Percentiles rank a stretch among this genome's conserved stretches.
Evolutionary conservation across 805 yeast genomes (phyloP).

Genomic region (Pichia scutulata): DNA sequence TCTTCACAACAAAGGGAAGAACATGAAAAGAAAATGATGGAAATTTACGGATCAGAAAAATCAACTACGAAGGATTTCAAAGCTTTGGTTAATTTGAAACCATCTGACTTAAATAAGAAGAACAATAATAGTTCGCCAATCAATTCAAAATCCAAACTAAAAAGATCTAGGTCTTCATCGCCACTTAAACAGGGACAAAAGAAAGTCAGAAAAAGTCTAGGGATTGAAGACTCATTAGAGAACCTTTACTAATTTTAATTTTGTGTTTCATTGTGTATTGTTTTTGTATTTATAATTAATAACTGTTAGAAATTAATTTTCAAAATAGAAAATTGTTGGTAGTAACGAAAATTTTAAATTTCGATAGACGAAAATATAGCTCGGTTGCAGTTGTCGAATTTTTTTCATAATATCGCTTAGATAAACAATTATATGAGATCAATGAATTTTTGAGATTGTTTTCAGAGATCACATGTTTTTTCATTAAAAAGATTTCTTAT

Average conservation of each 20-base stretch:
- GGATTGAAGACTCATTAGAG: slow-evolving; percentile 6
- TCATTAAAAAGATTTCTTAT: no score
- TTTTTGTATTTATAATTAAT: neutral
- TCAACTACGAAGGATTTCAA: neutral
- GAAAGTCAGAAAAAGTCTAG: slow-evolving; percentile 11
- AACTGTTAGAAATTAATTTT: neutral
- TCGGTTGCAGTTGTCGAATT: slow-evolving; percentile 9
- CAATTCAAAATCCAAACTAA: neutral
- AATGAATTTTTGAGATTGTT: no score
- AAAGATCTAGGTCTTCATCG: slow-evolving; percentile 12
- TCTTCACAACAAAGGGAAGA: neutral
- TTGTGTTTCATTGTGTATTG: neutral
- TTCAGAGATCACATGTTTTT: no score
- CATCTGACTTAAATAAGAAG: slow-evolving; percentile 10
- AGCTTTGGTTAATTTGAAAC: slow-evolving; percentile 6
- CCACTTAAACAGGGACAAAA: slow-evolving; percentile 12
- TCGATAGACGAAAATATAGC: neutral
- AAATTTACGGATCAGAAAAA: neutral
- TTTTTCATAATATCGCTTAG: slow-evolving; percentile 1
- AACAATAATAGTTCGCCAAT: neutral
- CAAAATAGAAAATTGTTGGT: neutral
- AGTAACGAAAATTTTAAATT: neutral
- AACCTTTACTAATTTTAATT: neutral
- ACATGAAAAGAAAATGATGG: slow-evolving; percentile 3
- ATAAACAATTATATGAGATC: neutral